These are phyloP conservation scores for Globomyces pollinis-pini DNA, from an alignment of 192 early-diverging fungal species.

Conservation along the genomic window DNA sequence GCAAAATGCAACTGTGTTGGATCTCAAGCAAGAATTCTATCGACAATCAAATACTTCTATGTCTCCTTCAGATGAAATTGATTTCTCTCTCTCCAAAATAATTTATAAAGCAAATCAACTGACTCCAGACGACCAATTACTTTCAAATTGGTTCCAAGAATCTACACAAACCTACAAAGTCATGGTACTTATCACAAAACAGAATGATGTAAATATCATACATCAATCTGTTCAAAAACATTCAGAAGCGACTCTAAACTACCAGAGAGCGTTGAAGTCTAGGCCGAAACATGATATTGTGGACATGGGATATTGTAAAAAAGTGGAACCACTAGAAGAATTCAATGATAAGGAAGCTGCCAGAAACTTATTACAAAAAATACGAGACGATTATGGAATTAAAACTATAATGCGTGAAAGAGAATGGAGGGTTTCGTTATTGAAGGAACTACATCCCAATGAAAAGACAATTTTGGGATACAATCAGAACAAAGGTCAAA, in stretches of 20 bases:
- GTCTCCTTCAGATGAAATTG: too few species aligned
- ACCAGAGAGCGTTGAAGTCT: neutral
- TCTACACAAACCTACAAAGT: neutral
- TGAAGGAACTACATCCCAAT: conserved; percentile 63
- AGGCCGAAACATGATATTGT: neutral
- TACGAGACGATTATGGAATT: conserved; percentile 58
- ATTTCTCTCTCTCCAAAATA: too few species aligned
- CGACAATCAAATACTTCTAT: too few species aligned
- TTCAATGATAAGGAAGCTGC: conserved; percentile 49
- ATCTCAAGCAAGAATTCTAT: too few species aligned
- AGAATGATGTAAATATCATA: neutral
- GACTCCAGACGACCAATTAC: too few species aligned
- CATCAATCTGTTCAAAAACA: neutral
- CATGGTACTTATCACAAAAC: neutral
- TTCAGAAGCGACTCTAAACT: neutral
- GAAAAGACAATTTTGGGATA: conserved; percentile 64
- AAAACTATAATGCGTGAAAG: conserved; percentile 33
- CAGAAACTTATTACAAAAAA: conserved; percentile 47
- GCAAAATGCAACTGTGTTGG: too few species aligned
- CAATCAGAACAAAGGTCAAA: conserved; percentile 58
- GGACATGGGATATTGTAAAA: neutral
- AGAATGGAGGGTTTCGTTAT: conserved; percentile 57
- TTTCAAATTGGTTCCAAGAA: too few species aligned
- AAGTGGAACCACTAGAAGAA: conserved; percentile 45
- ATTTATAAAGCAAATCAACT: too few species aligned